A percentile compares a stretch with the other conserved stretches of the same genome.
These are phyloP conservation scores for Anastatica hierochuntica DNA, from an alignment of 345 rosid species.

Conservation along the genomic window DNA sequence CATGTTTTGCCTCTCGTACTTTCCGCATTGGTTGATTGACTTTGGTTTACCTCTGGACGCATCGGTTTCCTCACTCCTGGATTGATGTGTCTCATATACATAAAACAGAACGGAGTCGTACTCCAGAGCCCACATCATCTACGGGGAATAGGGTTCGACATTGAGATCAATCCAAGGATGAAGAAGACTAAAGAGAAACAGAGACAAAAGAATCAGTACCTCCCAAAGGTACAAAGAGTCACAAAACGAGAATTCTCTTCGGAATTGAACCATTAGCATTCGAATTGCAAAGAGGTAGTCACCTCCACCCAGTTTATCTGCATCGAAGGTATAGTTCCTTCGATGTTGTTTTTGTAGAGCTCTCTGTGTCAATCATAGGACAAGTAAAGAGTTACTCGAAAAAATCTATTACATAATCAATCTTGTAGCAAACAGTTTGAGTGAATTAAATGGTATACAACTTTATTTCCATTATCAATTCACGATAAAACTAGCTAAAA, in stretches of 20 bases:
- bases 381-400: neutral
- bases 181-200: neutral
- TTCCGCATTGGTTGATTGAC: slow-evolving; percentile 65
- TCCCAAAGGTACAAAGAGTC: slow-evolving; percentile 97
- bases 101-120: slow-evolving; percentile 69
- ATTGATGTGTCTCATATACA: slow-evolving; percentile 52
- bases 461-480: neutral
- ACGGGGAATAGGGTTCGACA: neutral
- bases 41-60: slow-evolving; percentile 50
- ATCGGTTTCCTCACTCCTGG: slow-evolving; percentile 34
- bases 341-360: slow-evolving; percentile 69
- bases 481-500: neutral
- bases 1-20: slow-evolving; percentile 84
- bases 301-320: slow-evolving; percentile 93
- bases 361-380: slow-evolving; percentile 33
- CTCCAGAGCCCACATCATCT: slow-evolving; percentile 99
- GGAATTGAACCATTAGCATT: slow-evolving; percentile 96
- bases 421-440: neutral
- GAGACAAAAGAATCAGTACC: slow-evolving; percentile 35
- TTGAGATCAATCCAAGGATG: slow-evolving; percentile 5
- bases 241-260: slow-evolving; percentile 93
- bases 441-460: neutral
- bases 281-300: slow-evolving; percentile 92
- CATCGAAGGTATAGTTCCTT: slow-evolving; percentile 52
- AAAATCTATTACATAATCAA: neutral